These are phyloP conservation scores for Coemansia umbellata DNA, from an alignment of 192 early-diverging fungal genomes.

Conservation along the genomic window DNA sequence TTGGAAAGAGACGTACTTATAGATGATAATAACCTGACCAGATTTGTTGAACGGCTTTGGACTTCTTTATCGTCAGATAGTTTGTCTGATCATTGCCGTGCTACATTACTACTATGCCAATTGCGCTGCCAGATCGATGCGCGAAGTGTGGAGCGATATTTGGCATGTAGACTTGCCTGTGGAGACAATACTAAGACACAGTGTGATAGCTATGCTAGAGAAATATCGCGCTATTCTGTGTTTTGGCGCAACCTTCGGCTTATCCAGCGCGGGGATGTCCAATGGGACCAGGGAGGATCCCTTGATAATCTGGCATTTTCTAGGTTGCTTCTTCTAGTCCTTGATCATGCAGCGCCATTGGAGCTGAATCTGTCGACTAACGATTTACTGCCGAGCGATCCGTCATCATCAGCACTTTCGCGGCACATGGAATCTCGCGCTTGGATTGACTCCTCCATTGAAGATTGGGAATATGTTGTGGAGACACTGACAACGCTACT, in stretches of 20 bases:
- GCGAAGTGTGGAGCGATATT: slow-evolving; percentile 20
- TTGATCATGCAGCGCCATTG: slow-evolving; percentile 53
- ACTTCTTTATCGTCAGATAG: slow-evolving; percentile 56
- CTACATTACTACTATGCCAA: slow-evolving; percentile 63
- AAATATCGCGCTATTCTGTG: slow-evolving; percentile 25
- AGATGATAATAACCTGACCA: background rate
- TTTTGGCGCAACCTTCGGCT: slow-evolving; percentile 39
- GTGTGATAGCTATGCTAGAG: background rate
- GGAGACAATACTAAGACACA: background rate
- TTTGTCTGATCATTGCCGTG: slow-evolving; percentile 56
- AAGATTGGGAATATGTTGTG: slow-evolving; percentile 25
- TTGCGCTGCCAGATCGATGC: slow-evolving; percentile 40
- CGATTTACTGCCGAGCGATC: background rate
- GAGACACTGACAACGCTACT: slow-evolving; percentile 27
- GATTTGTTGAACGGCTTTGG: slow-evolving; percentile 59
- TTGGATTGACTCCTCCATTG: slow-evolving; percentile 26
- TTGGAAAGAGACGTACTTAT: background rate
- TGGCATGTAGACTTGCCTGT: slow-evolving; percentile 21
- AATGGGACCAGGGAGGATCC: background rate
- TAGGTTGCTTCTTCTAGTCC: slow-evolving; percentile 71
- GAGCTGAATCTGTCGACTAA: slow-evolving; percentile 17
- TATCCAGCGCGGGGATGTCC: slow-evolving; percentile 5
- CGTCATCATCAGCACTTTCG: background rate
- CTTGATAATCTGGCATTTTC: slow-evolving; percentile 55
- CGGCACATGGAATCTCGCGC: slow-evolving; percentile 27